Evolutionary conservation across 805 yeast species (phyloP).

Genomic region (Martiniozyma abietophila): DNA sequence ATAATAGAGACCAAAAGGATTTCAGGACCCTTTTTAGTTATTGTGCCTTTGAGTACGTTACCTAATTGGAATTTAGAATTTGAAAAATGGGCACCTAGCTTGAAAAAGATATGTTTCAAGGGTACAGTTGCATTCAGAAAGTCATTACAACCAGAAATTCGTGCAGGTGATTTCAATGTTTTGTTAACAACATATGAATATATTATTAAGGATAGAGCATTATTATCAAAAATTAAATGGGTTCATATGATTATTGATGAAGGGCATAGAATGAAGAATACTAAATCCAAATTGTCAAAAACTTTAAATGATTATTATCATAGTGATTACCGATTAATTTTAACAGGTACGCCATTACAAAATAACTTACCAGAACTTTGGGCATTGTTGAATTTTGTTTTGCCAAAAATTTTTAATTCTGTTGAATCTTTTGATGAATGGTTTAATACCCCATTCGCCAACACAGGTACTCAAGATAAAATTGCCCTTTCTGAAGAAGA

Average conservation of each 20-base stretch:
- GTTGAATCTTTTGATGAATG: slow-evolving; percentile 83
- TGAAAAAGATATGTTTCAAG: slow-evolving; percentile 63
- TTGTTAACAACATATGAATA: slow-evolving; percentile 76
- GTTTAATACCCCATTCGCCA: slow-evolving; percentile 85
- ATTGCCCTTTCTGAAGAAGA: slow-evolving; percentile 82
- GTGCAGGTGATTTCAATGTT: slow-evolving; percentile 65
- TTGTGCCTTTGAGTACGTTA: slow-evolving; percentile 76
- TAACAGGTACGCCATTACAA: slow-evolving; percentile 85
- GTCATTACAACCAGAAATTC: slow-evolving; percentile 51
- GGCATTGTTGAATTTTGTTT: slow-evolving; percentile 74
- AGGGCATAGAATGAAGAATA: slow-evolving; percentile 83
- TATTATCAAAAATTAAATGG: slow-evolving; percentile 61
- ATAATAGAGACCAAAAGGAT: slow-evolving; percentile 57
- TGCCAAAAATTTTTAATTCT: slow-evolving; percentile 78
- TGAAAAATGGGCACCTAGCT: slow-evolving; percentile 82
- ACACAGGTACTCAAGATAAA: slow-evolving; percentile 74
- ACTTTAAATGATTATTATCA: slow-evolving; percentile 65
- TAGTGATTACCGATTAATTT: slow-evolving; percentile 67
- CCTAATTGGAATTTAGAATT: slow-evolving; percentile 83
- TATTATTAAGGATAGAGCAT: slow-evolving; percentile 66
- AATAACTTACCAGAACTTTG: slow-evolving; percentile 79
- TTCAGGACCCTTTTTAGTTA: slow-evolving; percentile 64
- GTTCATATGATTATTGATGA: slow-evolving; percentile 87
- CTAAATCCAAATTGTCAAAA: slow-evolving; percentile 61
- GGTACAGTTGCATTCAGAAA: slow-evolving; percentile 71